Base-by-base conservation (phyloP, 225 moss, liverwort and hornwort species). In the Sphagnum contortum region DNA sequence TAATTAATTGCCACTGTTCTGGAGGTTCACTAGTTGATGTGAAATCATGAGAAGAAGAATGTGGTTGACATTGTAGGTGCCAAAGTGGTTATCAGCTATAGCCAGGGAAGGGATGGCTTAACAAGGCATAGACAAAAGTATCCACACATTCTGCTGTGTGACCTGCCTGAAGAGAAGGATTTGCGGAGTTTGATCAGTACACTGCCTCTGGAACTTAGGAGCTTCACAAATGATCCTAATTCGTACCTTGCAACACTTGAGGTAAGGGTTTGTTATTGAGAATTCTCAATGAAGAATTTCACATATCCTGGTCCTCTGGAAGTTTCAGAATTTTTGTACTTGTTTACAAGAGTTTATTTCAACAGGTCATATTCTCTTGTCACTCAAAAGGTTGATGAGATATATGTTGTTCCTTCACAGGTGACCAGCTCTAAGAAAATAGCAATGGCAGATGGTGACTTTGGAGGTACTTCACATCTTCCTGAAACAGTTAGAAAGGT, bases 201-300 rank as follows among this genome's bases (percentile, higher is more conserved):
- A 12, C 61, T 86, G 63, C 90, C 85, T 45, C 49, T 88, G 60
- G 80, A 79, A 57, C 68, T 86, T 47, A 68, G 78, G 56, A 75
- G 80, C 63, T 79, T 84, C 66, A 78, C 77, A 68, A 79, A 74
- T 67, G 83, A 84, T 58, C 68, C 72, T 12, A 76, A 72, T 47
- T 79, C 78, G 51, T 86, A 81, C 70, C 73, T 88, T 54, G 88
- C 81, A 51, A 71, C 84, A 60, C 86, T 93, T 57, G 83, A 93
- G 88, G 93, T 93, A 80, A 62, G 44, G 29, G 29, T 48, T 57
- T 12, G 10, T 29, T 29, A 29, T 29, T 29, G 29, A 29, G 29
- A 29, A 29, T 0, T 29, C 29, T 29, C 29, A 29, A 0, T 29
- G 29, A 29, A 29, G 29, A 29, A 29, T 29, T 29, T 29, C 29